Percentiles rank a stretch among this genome's conserved stretches.
Evolutionary conservation across 2,329 filamentous ascomycete genomes (phyloP).

Genomic region (Fusarium acutatum): DNA sequence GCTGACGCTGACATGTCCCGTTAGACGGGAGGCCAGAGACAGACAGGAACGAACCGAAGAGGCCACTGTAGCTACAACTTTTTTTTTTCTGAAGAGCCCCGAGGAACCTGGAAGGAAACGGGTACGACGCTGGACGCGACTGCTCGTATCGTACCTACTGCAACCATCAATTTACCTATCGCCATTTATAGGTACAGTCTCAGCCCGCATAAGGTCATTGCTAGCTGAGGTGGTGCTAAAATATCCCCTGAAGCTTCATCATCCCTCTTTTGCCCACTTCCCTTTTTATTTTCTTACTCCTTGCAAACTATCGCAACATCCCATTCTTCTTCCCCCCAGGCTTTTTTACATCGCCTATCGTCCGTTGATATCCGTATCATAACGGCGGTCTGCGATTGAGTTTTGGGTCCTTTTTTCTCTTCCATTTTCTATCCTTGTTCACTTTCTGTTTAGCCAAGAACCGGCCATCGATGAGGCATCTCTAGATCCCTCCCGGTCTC

Average conservation of each 20-base stretch:
- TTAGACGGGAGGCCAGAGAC: not conserved
- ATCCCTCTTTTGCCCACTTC: conserved; percentile 23
- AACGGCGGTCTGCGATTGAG: conserved; percentile 30
- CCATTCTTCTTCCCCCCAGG: conserved; percentile 3
- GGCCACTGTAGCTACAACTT: conserved; percentile 53
- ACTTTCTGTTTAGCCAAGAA: conserved; percentile 12
- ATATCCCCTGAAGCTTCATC: conserved; percentile 41
- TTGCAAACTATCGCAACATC: conserved; percentile 21
- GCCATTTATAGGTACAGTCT: conserved; percentile 24
- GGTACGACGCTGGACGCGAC: conserved; percentile 17
- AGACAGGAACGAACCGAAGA: conserved; percentile 39
- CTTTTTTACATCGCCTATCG: conserved; percentile 19
- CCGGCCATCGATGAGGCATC: conserved; percentile 35
- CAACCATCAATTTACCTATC: conserved; percentile 24
- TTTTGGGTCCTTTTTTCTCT: conserved; percentile 26
- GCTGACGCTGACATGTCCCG: conserved; percentile 26
- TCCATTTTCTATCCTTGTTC: conserved; percentile 17
- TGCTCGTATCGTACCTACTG: conserved; percentile 10
- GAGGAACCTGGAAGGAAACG: not conserved
- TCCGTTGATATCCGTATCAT: conserved; percentile 17
- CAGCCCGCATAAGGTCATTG: conserved; percentile 22
- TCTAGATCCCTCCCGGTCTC: conserved; percentile 29
- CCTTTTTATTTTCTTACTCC: conserved; percentile 23
- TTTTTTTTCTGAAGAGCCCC: not conserved
- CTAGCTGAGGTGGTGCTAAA: conserved; percentile 14